Evolutionary conservation across 1,284 basidiomycete species (phyloP).

Genomic region (Jaminaea rosea): DNA sequence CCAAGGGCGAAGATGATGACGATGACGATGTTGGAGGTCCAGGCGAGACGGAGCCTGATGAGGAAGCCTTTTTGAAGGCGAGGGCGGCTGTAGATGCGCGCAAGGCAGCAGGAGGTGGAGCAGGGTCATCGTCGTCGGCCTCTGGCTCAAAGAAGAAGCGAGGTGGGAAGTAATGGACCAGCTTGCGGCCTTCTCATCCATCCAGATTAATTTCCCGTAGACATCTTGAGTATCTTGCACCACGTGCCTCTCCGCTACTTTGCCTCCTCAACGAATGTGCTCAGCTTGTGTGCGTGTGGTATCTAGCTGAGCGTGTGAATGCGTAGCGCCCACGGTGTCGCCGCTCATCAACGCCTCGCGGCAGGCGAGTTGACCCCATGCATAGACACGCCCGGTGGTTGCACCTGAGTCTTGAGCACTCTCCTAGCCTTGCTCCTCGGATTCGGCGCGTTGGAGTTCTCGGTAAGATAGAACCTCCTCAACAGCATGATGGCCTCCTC

Average conservation of each 20-base stretch:
- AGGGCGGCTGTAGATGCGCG: neutral
- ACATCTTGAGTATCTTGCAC: too few relatives aligned
- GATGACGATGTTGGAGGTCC: neutral
- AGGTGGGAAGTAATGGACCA: too few relatives aligned
- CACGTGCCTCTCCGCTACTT: too few relatives aligned
- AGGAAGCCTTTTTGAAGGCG: neutral
- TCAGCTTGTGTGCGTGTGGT: too few relatives aligned
- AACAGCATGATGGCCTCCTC: conserved; percentile 93
- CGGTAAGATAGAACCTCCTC: conserved; percentile 87
- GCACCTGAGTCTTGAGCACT: conserved; percentile 41
- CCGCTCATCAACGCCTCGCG: too few relatives aligned
- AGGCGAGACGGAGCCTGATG: neutral
- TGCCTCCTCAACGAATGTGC: too few relatives aligned
- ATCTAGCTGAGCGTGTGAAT: too few relatives aligned
- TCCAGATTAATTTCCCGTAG: too few relatives aligned
- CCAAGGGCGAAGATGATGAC: neutral
- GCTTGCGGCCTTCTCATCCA: too few relatives aligned
- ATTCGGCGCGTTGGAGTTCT: conserved; percentile 65
- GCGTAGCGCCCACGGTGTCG: too few relatives aligned
- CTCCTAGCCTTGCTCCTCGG: conserved; percentile 40
- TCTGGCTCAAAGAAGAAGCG: too few relatives aligned
- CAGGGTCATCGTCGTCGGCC: too few relatives aligned
- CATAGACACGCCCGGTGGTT: conserved; percentile 45
- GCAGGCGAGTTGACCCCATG: conserved; percentile 19
- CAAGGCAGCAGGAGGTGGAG: neutral